Percentiles rank a stretch among this genome's conserved stretches.
Conservation (phyloP, 176 grass and related monocot species). For the Stipa capillata region DNA sequence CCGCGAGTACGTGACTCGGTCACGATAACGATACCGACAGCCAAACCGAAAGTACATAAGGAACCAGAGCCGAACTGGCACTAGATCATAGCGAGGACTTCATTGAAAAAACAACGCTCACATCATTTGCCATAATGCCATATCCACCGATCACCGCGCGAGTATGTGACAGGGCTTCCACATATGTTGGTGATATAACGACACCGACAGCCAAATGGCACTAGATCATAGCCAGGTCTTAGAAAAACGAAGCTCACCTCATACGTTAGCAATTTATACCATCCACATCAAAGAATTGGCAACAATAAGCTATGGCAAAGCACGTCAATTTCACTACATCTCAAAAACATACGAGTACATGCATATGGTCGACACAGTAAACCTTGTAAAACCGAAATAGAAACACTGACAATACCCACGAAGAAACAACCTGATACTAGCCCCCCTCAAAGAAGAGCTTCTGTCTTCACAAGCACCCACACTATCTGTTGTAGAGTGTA, state of each 20-base stretch:
- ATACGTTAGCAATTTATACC: neutral
- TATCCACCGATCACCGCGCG: neutral
- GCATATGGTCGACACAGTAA: neutral
- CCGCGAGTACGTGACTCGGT: neutral
- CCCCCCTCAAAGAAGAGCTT: neutral
- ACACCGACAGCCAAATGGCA: neutral
- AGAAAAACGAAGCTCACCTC: neutral
- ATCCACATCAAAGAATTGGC: neutral
- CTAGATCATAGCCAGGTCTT: neutral
- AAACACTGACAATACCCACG: neutral
- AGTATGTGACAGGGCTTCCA: neutral
- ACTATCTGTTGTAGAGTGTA: slow-evolving; percentile 20
- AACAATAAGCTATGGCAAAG: neutral
- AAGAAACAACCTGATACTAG: slow-evolving; percentile 19
- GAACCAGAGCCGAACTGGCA: no score
- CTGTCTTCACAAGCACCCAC: slow-evolving; percentile 17
- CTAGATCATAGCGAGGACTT: no score
- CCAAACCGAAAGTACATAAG: no score
- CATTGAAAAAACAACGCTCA: no score
- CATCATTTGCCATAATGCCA: neutral
- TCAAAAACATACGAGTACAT: neutral
- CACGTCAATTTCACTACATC: neutral
- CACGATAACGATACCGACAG: no score
- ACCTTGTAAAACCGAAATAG: neutral
- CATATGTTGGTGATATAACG: neutral